Percentiles rank a stretch among this genome's conserved stretches.
These are phyloP conservation scores for Populus trichocarpa DNA, from an alignment of 441 rosid species.

Conservation along the genomic window DNA sequence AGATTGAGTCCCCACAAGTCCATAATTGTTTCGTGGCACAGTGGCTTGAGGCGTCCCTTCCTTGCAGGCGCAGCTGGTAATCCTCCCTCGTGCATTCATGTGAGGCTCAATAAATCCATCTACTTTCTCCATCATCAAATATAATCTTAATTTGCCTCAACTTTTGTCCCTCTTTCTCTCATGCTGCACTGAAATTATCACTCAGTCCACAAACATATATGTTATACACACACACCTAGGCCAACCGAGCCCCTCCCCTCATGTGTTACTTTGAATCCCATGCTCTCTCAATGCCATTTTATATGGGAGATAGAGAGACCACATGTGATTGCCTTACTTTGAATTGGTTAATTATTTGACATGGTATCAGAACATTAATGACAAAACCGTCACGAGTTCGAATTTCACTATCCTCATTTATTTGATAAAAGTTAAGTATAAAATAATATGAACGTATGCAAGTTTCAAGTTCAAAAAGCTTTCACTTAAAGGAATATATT, in stretches of 20 bases:
- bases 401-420: too few species aligned
- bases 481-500: too few species aligned
- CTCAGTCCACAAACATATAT: slow-evolving; percentile 8
- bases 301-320: slow-evolving; percentile 13
- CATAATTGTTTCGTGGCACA: slow-evolving; percentile 31
- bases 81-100: slow-evolving; percentile 57
- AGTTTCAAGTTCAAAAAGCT: too few species aligned
- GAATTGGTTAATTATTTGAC: too few species aligned
- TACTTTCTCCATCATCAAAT: slow-evolving; percentile 27
- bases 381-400: too few species aligned
- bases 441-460: too few species aligned
- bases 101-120: slow-evolving; percentile 38
- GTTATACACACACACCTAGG: slow-evolving; percentile 3
- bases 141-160: neutral
- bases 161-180: slow-evolving; percentile 10
- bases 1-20: slow-evolving; percentile 31
- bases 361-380: too few species aligned
- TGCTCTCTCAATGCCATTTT: slow-evolving; percentile 5
- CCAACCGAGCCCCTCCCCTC: slow-evolving; percentile 12
- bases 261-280: slow-evolving; percentile 30
- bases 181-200: slow-evolving; percentile 19
- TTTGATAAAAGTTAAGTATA: too few species aligned
- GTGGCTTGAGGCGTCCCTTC: slow-evolving; percentile 13
- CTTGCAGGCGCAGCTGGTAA: slow-evolving; percentile 14
- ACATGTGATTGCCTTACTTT: slow-evolving; percentile 19